phyloP scores from a whole-genome alignment of 2,329 filamentous ascomycete species.

The Colletotrichum filicis region DNA sequence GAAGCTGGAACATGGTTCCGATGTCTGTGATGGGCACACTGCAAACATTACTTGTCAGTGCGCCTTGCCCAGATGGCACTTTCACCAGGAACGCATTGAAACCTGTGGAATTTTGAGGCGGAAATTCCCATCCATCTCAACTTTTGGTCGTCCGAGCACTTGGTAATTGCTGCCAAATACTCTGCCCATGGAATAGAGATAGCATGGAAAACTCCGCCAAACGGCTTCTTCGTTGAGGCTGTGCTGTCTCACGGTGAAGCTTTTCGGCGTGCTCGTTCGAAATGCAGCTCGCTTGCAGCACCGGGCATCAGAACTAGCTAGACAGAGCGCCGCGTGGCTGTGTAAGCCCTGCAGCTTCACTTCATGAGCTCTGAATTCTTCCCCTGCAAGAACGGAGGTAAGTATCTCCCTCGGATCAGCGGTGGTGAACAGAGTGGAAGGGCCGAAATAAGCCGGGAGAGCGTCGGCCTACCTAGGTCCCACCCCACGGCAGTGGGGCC shows the following conservation, averaged over 20 bases:
- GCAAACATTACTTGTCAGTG: constrained; percentile 13
- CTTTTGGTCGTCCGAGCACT: not conserved
- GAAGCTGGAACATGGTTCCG: not conserved
- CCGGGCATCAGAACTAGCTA: not conserved
- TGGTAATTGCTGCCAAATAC: not conserved
- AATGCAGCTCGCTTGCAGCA: not conserved
- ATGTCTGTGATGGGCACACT: not conserved
- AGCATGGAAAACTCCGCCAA: not conserved
- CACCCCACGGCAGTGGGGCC: too few relatives aligned
- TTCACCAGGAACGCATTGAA: not conserved
- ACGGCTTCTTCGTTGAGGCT: not conserved
- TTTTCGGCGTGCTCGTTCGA: not conserved
- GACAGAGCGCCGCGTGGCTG: constrained; percentile 14
- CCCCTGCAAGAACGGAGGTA: not conserved
- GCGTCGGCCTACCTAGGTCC: too few relatives aligned
- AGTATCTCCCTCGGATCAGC: not conserved
- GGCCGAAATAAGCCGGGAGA: not conserved
- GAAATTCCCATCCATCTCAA: not conserved
- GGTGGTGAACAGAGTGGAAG: not conserved
- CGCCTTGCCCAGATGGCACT: not conserved
- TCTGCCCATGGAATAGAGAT: too few relatives aligned
- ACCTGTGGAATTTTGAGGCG: not conserved
- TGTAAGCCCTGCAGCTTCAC: not conserved
- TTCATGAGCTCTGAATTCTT: not conserved
- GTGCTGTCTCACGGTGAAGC: constrained; percentile 17